Conservation (phyloP, 1,139 yeast species). For the Wickerhamomyces sp. region DNA sequence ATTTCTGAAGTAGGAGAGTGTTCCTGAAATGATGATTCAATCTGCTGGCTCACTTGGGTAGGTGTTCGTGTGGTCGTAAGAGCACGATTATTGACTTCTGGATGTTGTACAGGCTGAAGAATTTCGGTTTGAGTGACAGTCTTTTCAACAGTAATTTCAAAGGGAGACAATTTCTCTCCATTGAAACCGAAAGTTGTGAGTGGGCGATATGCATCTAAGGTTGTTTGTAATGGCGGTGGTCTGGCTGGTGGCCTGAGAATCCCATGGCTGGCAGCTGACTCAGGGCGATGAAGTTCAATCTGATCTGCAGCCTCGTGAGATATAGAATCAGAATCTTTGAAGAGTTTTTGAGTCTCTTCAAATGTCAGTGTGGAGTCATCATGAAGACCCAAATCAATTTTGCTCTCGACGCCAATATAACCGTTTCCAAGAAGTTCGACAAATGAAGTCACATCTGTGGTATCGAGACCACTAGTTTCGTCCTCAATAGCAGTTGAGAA, state of each 20-base stretch:
- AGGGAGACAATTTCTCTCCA: no score
- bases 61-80: conserved; percentile 1
- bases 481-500: no score
- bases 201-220: no score
- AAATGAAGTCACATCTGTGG: neutral
- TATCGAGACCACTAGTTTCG: neutral
- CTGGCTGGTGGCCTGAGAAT: no score
- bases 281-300: no score
- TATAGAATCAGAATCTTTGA: conserved; percentile 4
- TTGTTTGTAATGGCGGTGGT: no score
- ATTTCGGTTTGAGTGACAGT: neutral
- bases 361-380: neutral
- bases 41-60: neutral
- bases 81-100: conserved; percentile 1
- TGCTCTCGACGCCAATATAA: conserved; percentile 1
- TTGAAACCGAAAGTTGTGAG: no score
- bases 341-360: conserved; percentile 3
- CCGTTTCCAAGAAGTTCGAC: conserved; percentile 4
- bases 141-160: no score
- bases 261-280: no score
- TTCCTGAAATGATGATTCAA: neutral
- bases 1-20: no score
- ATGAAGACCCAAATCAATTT: conserved; percentile 6
- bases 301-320: conserved; percentile 2
- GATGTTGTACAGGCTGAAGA: conserved; percentile 3